Percentiles rank a stretch among this genome's conserved stretches.
These are phyloP conservation scores for Boletus smithii DNA, from an alignment of 1,284 basidiomycete species.

Conservation along the genomic window DNA sequence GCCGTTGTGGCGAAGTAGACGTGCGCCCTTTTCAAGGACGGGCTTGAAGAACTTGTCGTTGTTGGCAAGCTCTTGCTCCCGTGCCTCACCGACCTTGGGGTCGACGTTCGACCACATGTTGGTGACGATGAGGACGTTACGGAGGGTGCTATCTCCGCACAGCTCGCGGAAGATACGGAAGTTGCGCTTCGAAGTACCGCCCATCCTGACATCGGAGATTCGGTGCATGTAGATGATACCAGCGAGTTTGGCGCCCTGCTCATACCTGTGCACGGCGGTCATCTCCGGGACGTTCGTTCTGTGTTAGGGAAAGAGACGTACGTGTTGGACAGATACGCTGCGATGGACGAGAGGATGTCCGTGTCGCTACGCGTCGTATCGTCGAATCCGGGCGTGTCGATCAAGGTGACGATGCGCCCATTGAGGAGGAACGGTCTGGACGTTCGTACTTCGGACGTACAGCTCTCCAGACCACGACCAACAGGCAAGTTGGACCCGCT, in stretches of 20 bases:
- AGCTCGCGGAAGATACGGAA: conserved; percentile 50
- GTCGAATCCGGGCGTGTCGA: conserved; percentile 44
- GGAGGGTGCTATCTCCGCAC: conserved; percentile 47
- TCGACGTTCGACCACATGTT: conserved; percentile 50
- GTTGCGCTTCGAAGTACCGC: conserved; percentile 49
- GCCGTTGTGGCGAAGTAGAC: conserved; percentile 36
- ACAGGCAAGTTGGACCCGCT: conserved; percentile 35
- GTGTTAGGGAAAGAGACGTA: conserved; percentile 14
- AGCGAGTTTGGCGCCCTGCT: conserved; percentile 40
- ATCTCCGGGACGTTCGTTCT: background rate
- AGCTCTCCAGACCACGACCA: conserved; percentile 35
- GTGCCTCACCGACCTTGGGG: conserved; percentile 33
- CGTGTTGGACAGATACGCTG: conserved; percentile 35
- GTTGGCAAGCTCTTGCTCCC: conserved; percentile 35
- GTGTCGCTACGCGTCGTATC: conserved; percentile 38
- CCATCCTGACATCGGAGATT: conserved; percentile 50
- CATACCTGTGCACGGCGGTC: conserved; percentile 32
- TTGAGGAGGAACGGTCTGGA: conserved; percentile 34
- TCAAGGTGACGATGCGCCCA: conserved; percentile 33
- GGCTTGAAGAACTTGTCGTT: conserved; percentile 43
- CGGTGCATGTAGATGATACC: conserved; percentile 56
- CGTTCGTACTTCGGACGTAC: conserved; percentile 34
- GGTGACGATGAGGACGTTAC: conserved; percentile 49
- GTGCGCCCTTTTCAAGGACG: conserved; percentile 43
- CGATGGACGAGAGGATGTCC: conserved; percentile 40